These are phyloP conservation scores for Penicillium tannophilum DNA, from an alignment of 495 filamentous ascomycete species.

Conservation along the genomic window DNA sequence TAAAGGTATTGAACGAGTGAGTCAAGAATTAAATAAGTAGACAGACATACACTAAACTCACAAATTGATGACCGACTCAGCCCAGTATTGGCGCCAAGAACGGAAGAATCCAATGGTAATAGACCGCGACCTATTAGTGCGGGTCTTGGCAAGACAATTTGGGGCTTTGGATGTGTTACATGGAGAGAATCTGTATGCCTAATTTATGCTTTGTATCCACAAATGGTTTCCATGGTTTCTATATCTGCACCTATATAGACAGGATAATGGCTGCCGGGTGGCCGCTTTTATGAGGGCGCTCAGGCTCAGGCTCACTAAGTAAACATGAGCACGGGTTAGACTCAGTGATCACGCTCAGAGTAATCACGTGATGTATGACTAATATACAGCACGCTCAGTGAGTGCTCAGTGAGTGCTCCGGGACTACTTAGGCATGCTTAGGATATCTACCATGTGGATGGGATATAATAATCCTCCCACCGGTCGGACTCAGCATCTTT, in stretches of 20 bases:
- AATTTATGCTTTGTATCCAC: not conserved
- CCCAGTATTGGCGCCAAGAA: conserved; percentile 9
- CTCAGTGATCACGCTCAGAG: not conserved
- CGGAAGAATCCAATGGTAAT: conserved; percentile 9
- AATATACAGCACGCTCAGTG: not conserved
- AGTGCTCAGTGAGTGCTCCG: not conserved
- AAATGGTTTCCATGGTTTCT: conserved; percentile 1
- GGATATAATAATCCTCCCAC: conserved; percentile 21
- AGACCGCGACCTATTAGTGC: no score
- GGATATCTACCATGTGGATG: conserved; percentile 18
- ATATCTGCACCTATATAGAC: no score
- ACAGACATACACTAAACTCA: not conserved
- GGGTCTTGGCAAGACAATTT: not conserved
- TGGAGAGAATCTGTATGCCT: not conserved
- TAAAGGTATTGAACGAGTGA: not conserved
- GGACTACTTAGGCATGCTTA: conserved; percentile 1
- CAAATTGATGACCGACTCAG: not conserved
- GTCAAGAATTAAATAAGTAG: not conserved
- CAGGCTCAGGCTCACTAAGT: not conserved
- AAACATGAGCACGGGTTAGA: not conserved
- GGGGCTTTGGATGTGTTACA: not conserved
- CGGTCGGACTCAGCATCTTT: conserved; percentile 19
- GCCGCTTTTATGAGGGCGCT: not conserved
- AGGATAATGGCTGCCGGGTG: no score
- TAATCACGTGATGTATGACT: not conserved